phyloP scores from a whole-genome alignment of 2,329 filamentous ascomycete genomes.

The Arthrobotrys megalospora region DNA sequence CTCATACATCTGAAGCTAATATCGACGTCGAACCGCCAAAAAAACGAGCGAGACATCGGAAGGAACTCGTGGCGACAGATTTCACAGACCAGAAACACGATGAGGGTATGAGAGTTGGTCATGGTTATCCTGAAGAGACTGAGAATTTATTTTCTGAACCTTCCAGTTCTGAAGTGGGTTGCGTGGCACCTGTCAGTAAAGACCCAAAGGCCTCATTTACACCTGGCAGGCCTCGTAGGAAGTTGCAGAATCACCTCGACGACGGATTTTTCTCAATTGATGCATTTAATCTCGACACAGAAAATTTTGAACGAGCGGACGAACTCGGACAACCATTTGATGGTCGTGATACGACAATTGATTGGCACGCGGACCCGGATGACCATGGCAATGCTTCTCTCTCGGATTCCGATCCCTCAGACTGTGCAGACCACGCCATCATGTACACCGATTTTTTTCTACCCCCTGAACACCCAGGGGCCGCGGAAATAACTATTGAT shows the following conservation, averaged over 20 bases:
- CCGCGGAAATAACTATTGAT: constrained; percentile 96
- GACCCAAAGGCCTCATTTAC: not conserved
- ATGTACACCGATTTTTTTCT: constrained; percentile 70
- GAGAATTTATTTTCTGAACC: not conserved
- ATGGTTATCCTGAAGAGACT: too few relatives aligned
- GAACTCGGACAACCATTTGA: constrained; percentile 68
- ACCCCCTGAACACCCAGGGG: constrained; percentile 76
- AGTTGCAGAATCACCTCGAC: constrained; percentile 76
- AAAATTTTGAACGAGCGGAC: constrained; percentile 90
- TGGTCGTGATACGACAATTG: constrained; percentile 89
- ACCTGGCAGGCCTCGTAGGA: not conserved
- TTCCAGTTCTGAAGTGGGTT: not conserved
- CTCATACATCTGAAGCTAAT: not conserved
- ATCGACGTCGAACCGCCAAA: not conserved
- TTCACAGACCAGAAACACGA: not conserved
- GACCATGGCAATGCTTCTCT: constrained; percentile 63
- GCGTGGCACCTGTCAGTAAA: too few relatives aligned
- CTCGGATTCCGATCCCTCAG: constrained; percentile 69
- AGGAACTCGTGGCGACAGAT: not conserved
- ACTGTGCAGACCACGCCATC: constrained; percentile 74
- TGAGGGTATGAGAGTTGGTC: not conserved
- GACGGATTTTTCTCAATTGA: constrained; percentile 99
- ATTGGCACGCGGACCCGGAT: constrained; percentile 76
- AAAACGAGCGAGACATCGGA: not conserved
- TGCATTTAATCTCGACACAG: constrained; percentile 94